phyloP scores from a whole-genome alignment of 2,329 filamentous ascomycete species.

The Fonsecaea pugnacius region DNA sequence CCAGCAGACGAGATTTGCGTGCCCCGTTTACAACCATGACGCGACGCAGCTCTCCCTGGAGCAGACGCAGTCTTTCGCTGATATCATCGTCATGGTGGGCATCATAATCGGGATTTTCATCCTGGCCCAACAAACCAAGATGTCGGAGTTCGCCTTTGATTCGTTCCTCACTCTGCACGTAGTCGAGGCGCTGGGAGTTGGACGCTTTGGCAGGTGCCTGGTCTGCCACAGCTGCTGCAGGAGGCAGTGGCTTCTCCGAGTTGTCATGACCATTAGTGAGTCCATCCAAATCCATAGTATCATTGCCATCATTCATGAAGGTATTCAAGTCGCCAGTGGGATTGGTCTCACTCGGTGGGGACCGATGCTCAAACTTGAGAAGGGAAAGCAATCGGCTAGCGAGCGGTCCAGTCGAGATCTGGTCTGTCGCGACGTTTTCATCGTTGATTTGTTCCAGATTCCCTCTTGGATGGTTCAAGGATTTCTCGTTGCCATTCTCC shows the following conservation, averaged over 20 bases:
- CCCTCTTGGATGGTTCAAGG: slow-evolving; percentile 81
- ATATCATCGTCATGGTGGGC: slow-evolving; percentile 93
- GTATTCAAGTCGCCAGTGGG: slow-evolving; percentile 58
- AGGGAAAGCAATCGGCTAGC: slow-evolving; percentile 78
- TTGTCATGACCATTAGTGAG: slow-evolving; percentile 47
- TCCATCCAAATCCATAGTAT: slow-evolving; percentile 54
- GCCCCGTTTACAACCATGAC: slow-evolving; percentile 88
- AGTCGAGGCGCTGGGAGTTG: slow-evolving; percentile 77
- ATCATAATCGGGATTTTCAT: slow-evolving; percentile 77
- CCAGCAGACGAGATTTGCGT: slow-evolving; percentile 81
- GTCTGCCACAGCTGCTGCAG: slow-evolving; percentile 80
- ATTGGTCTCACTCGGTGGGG: slow-evolving; percentile 59
- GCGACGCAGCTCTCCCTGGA: slow-evolving; percentile 81
- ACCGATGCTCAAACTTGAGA: slow-evolving; percentile 72
- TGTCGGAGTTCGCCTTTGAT: slow-evolving; percentile 88
- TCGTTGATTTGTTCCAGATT: slow-evolving; percentile 86
- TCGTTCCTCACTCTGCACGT: slow-evolving; percentile 84
- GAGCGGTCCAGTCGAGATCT: slow-evolving; percentile 86
- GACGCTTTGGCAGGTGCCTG: slow-evolving; percentile 70
- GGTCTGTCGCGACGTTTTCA: slow-evolving; percentile 82
- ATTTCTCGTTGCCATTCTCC: slow-evolving; percentile 70
- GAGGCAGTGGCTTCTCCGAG: slow-evolving; percentile 60
- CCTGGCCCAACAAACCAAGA: slow-evolving; percentile 79
- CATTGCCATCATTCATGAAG: slow-evolving; percentile 43
- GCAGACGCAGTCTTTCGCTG: slow-evolving; percentile 80